Percentiles rank a stretch among this genome's conserved stretches.
Evolutionary conservation across 306 rosid species (phyloP).

Genomic region (Elaeagnus macrophylla): DNA sequence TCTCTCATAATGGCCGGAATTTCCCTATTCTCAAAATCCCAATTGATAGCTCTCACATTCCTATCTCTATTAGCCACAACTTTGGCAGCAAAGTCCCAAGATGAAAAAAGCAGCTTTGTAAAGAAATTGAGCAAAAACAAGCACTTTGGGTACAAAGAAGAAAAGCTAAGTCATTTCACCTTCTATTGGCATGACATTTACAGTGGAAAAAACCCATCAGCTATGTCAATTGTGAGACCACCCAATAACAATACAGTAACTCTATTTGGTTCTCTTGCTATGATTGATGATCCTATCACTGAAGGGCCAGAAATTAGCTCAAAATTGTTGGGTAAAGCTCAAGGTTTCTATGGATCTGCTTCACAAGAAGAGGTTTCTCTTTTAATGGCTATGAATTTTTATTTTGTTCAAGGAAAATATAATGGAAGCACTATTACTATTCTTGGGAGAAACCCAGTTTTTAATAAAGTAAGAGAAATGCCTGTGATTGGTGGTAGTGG

Average conservation of each 20-base stretch:
- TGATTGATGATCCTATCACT: slow-evolving; percentile 58
- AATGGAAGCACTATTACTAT: slow-evolving; percentile 52
- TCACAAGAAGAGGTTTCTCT: slow-evolving; percentile 36
- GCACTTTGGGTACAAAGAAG: slow-evolving; percentile 2
- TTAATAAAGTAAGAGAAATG: slow-evolving; percentile 44
- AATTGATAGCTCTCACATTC: too few species aligned
- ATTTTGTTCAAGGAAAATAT: slow-evolving; percentile 42
- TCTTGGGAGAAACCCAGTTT: slow-evolving; percentile 44
- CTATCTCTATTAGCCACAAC: too few species aligned
- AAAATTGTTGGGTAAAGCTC: slow-evolving; percentile 42
- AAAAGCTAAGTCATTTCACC: slow-evolving; percentile 40
- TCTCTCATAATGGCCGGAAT: too few species aligned
- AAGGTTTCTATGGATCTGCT: slow-evolving; percentile 56
- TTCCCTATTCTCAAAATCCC: too few species aligned
- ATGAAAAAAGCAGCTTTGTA: too few species aligned
- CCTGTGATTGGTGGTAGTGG: slow-evolving; percentile 71
- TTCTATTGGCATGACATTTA: slow-evolving; percentile 46
- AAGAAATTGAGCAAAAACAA: too few species aligned
- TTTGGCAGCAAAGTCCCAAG: too few species aligned
- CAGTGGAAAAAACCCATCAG: slow-evolving; percentile 38
- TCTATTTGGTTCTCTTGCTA: slow-evolving; percentile 31
- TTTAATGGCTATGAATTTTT: slow-evolving; percentile 49
- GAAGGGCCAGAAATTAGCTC: slow-evolving; percentile 31
- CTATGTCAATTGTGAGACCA: slow-evolving; percentile 35
- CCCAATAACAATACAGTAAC: slow-evolving; percentile 23